Evolutionary conservation across 495 filamentous ascomycete genomes (phyloP).

Genomic region (Aspergillus panamensis): DNA sequence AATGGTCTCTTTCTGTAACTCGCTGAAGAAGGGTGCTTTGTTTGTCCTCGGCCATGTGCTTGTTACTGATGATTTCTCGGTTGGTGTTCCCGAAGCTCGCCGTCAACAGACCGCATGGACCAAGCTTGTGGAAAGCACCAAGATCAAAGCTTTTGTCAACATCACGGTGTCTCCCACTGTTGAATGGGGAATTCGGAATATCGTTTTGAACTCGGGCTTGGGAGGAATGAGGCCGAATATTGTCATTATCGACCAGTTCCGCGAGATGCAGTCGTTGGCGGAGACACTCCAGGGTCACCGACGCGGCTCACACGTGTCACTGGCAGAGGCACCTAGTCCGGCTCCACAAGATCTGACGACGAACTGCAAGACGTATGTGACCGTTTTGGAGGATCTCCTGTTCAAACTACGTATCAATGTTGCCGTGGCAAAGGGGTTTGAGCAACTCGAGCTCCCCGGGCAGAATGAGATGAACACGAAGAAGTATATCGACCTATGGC

Average conservation of each 20-base stretch:
- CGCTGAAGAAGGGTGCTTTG: constrained; percentile 80
- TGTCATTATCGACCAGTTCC: constrained; percentile 71
- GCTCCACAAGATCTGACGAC: constrained; percentile 56
- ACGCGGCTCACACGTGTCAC: constrained; percentile 22
- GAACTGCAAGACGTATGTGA: constrained; percentile 67
- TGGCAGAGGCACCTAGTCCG: constrained; percentile 10
- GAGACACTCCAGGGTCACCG: constrained; percentile 37
- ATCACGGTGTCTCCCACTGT: constrained; percentile 74
- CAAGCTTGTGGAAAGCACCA: constrained; percentile 81
- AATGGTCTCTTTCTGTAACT: constrained; percentile 88
- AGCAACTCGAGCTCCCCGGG: constrained; percentile 66
- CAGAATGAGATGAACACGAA: constrained; percentile 56
- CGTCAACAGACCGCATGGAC: constrained; percentile 79
- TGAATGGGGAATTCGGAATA: constrained; percentile 83
- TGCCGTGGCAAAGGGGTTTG: constrained; percentile 79
- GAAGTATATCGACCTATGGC: constrained; percentile 85
- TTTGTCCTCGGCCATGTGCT: constrained; percentile 88
- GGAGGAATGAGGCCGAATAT: constrained; percentile 94
- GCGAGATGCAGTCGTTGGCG: constrained; percentile 51
- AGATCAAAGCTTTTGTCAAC: constrained; percentile 86
- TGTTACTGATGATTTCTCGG: constrained; percentile 75
- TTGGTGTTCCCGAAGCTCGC: constrained; percentile 74
- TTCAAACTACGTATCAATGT: constrained; percentile 80
- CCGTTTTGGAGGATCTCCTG: constrained; percentile 77
- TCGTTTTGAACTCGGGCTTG: constrained; percentile 75